A percentile compares a stretch with the other conserved stretches of the same genome.
These are phyloP conservation scores for Fusarium papillatum DNA, from an alignment of 2,329 filamentous ascomycete genomes.

Conservation along the genomic window DNA sequence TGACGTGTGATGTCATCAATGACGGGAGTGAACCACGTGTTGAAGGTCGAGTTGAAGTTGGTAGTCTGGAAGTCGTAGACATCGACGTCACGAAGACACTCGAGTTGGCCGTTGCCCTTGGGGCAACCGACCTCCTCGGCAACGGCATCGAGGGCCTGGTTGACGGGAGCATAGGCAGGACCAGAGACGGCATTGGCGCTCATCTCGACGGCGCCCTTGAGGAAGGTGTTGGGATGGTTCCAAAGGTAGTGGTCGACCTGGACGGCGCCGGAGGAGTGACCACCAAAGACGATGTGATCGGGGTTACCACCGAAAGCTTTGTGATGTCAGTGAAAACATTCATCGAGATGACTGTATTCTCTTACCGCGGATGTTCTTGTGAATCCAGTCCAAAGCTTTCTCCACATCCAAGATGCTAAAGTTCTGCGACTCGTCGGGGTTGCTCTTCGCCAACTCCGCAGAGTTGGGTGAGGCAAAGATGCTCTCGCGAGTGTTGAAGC, in stretches of 20 bases:
- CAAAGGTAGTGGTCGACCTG: slow-evolving; percentile 58
- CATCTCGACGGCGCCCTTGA: slow-evolving; percentile 56
- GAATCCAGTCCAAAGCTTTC: slow-evolving; percentile 44
- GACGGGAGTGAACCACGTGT: slow-evolving; percentile 57
- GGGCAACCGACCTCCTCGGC: slow-evolving; percentile 53
- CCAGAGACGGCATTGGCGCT: slow-evolving; percentile 57
- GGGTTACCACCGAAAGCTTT: slow-evolving; percentile 59
- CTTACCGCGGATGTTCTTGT: slow-evolving; percentile 39
- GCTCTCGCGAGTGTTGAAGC: slow-evolving; percentile 57
- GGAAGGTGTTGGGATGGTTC: slow-evolving; percentile 54
- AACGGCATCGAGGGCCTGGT: slow-evolving; percentile 53
- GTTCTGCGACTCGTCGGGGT: slow-evolving; percentile 39
- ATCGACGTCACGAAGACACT: slow-evolving; percentile 52
- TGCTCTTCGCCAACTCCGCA: slow-evolving; percentile 46
- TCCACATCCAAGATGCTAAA: slow-evolving; percentile 43
- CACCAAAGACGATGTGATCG: slow-evolving; percentile 59
- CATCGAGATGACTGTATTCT: background rate
- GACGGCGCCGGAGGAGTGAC: slow-evolving; percentile 53
- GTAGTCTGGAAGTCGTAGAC: slow-evolving; percentile 36
- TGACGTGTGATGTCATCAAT: slow-evolving; percentile 51
- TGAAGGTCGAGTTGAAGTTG: slow-evolving; percentile 49
- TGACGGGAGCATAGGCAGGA: slow-evolving; percentile 52
- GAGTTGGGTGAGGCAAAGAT: slow-evolving; percentile 60
- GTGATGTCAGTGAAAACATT: slow-evolving; percentile 1
- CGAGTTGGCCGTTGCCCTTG: slow-evolving; percentile 47